Conservation (phyloP, 805 yeast species). For the Saccharomycopsis selenospora region DNA sequence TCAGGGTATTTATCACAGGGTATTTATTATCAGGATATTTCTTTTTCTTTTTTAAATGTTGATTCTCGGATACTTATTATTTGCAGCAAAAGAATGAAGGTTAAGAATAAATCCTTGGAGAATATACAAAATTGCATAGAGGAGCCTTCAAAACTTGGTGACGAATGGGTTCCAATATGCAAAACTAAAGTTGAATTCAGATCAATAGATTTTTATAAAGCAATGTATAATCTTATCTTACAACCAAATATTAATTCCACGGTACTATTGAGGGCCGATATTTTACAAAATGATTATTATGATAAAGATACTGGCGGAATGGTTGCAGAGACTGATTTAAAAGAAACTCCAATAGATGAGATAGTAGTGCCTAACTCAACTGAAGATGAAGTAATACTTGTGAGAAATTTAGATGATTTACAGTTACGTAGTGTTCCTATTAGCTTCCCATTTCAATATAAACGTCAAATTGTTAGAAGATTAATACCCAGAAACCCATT, state of each 20-base stretch:
- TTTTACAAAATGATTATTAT: conserved; percentile 40
- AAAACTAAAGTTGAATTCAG: conserved; percentile 42
- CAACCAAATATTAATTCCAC: conserved; percentile 92
- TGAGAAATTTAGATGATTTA: conserved; percentile 35
- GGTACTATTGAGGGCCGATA: conserved; percentile 82
- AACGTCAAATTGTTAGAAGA: conserved; percentile 59
- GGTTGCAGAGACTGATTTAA: conserved; percentile 12
- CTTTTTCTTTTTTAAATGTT: no score
- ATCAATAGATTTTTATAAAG: conserved; percentile 54
- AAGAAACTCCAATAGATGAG: conserved; percentile 12
- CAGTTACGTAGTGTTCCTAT: conserved; percentile 33
- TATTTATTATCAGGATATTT: no score
- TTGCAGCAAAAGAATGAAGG: neutral
- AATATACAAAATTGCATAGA: neutral
- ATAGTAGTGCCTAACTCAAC: neutral
- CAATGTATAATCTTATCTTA: conserved; percentile 70
- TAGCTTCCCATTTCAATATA: neutral
- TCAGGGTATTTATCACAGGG: no score
- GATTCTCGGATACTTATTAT: no score
- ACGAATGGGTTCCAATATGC: conserved; percentile 57
- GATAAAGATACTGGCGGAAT: conserved; percentile 21
- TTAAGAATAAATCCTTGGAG: neutral
- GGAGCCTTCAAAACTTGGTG: conserved; percentile 42
- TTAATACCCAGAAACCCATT: conserved; percentile 89
- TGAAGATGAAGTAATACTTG: conserved; percentile 10